Conservation (phyloP, 768 basidiomycete species). For the Crucibulum laeve region DNA sequence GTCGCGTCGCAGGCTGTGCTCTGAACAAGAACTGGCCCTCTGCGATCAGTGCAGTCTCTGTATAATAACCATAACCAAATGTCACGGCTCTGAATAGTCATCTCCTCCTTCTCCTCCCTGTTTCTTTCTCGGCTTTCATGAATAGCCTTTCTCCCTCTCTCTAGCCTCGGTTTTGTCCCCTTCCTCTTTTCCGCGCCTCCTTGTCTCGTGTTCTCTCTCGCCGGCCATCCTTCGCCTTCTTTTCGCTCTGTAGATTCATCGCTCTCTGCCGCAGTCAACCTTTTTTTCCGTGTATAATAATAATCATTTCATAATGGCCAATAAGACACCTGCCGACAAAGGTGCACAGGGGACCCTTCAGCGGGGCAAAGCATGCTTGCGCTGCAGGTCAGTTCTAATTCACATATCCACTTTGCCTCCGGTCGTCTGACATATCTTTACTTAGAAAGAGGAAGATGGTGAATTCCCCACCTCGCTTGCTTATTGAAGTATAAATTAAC, state of each 20-base stretch:
- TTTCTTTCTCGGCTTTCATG: constrained; percentile 17
- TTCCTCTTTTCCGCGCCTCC: constrained; percentile 10
- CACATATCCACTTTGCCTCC: constrained; percentile 6
- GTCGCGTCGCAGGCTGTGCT: constrained; percentile 1
- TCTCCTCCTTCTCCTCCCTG: constrained; percentile 13
- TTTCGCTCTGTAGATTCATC: constrained; percentile 12
- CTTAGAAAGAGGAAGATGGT: constrained; percentile 71
- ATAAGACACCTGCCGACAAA: constrained; percentile 35
- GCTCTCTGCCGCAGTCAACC: constrained; percentile 4
- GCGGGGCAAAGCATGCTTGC: constrained; percentile 67
- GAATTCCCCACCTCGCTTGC: constrained; percentile 6
- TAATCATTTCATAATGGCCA: constrained; percentile 42
- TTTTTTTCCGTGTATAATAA: constrained; percentile 24
- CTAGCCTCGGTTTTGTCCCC: constrained; percentile 15
- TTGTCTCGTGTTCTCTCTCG: constrained; percentile 16
- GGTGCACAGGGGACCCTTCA: constrained; percentile 44
- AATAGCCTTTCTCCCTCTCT: constrained; percentile 16
- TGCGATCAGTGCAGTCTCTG: too few species aligned
- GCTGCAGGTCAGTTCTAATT: constrained; percentile 53
- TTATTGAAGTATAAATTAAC: constrained; percentile 4
- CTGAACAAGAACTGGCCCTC: not conserved
- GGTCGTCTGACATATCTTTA: constrained; percentile 9
- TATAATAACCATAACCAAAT: too few species aligned
- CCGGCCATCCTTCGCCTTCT: constrained; percentile 26
- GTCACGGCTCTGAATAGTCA: constrained; percentile 11